Evolutionary conservation across 352 stramenopile genomes (phyloP).

Genomic region (Bremia lactucae): DNA sequence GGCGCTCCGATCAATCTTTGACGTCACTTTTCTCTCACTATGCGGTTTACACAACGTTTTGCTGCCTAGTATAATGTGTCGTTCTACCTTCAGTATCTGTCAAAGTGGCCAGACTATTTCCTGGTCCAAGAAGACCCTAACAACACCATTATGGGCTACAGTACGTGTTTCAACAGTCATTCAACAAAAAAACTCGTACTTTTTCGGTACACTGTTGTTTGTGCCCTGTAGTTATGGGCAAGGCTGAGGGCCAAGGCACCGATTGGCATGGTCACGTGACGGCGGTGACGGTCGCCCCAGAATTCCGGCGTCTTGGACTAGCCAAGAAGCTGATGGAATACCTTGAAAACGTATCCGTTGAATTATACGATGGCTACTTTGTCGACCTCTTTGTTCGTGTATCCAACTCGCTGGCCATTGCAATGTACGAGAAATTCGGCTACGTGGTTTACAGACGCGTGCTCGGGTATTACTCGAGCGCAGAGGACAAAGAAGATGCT

Average conservation of each 20-base stretch:
- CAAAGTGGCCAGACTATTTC: slow-evolving; percentile 96
- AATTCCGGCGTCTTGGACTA: slow-evolving; percentile 89
- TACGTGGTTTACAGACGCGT: slow-evolving; percentile 89
- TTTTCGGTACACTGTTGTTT: too few species aligned
- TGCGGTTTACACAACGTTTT: too few species aligned
- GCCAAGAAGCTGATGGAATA: slow-evolving; percentile 92
- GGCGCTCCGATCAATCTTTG: not conserved
- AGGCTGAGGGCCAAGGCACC: slow-evolving; percentile 89
- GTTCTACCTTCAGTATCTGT: slow-evolving; percentile 97
- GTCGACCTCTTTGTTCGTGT: slow-evolving; percentile 98
- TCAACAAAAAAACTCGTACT: slow-evolving; percentile 2
- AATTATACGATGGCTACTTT: slow-evolving; percentile 92
- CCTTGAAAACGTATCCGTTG: slow-evolving; percentile 81
- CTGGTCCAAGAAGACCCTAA: slow-evolving; percentile 89
- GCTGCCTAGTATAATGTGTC: slow-evolving; percentile 88
- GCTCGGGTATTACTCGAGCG: slow-evolving; percentile 88
- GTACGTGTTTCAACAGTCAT: too few species aligned
- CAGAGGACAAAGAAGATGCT: slow-evolving; percentile 73
- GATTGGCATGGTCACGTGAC: slow-evolving; percentile 98
- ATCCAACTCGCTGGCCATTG: slow-evolving; percentile 89
- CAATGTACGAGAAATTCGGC: slow-evolving; percentile 90
- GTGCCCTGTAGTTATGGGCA: slow-evolving; percentile 84
- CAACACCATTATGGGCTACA: slow-evolving; percentile 93
- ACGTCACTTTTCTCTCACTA: slow-evolving; percentile 1
- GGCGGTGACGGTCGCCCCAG: slow-evolving; percentile 93